These are phyloP conservation scores for Bryum argenteum DNA, from an alignment of 225 moss, liverwort and hornwort genomes.

Conservation along the genomic window DNA sequence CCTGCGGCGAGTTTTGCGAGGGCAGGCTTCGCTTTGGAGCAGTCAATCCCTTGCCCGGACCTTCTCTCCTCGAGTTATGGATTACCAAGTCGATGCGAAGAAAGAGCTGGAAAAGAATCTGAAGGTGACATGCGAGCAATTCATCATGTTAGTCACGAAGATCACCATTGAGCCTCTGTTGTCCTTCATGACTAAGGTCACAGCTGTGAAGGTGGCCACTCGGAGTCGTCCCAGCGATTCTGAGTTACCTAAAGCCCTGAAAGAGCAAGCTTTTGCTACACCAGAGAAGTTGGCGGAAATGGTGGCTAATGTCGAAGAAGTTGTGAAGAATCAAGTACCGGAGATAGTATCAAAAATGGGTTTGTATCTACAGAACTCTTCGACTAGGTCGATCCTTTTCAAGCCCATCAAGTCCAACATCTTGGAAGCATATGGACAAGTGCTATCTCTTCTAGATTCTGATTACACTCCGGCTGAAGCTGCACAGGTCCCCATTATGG, in stretches of 20 bases:
- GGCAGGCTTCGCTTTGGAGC: conserved; percentile 82
- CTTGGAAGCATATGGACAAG: conserved; percentile 85
- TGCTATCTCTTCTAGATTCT: conserved; percentile 70
- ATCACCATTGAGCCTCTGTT: conserved; percentile 92
- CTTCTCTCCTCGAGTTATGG: conserved; percentile 90
- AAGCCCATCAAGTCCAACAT: conserved; percentile 98
- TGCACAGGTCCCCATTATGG: conserved; percentile 58
- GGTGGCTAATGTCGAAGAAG: conserved; percentile 78
- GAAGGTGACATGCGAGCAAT: conserved; percentile 93
- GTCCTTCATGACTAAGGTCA: conserved; percentile 98
- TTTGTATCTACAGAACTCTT: conserved; percentile 79
- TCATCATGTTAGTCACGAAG: conserved; percentile 96
- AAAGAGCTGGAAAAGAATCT: conserved; percentile 94
- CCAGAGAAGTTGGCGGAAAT: conserved; percentile 90
- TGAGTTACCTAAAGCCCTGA: conserved; percentile 72
- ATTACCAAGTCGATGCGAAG: conserved; percentile 91
- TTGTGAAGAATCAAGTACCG: conserved; percentile 74
- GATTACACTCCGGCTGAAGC: conserved; percentile 77
- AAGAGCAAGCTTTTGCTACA: conserved; percentile 96
- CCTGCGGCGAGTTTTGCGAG: conserved; percentile 83
- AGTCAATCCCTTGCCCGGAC: conserved; percentile 84
- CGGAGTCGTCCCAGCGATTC: conserved; percentile 58
- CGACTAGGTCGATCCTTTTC: conserved; percentile 87
- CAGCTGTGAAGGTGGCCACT: conserved; percentile 66
- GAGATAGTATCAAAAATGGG: conserved; percentile 84